A percentile compares a stretch with the other conserved stretches of the same genome.
phyloP scores from a whole-genome alignment of 2,329 filamentous ascomycete genomes.

The Onygenales sp. region DNA sequence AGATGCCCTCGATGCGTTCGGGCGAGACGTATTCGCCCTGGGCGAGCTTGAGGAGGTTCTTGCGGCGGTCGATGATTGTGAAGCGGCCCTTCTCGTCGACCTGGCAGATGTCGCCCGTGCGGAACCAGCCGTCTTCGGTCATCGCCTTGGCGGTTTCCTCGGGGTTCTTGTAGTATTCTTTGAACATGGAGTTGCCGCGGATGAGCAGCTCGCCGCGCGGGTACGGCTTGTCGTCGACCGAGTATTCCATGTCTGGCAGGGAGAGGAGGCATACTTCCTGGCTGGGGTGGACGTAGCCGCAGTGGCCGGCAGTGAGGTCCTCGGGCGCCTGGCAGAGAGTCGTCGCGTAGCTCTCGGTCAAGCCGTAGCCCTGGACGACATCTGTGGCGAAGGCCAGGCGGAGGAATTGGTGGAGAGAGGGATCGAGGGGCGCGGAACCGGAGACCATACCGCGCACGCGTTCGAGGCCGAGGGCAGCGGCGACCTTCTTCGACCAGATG shows the following conservation, averaged over 20 bases:
- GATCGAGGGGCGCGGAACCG: conserved; percentile 85
- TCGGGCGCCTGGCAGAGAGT: conserved; percentile 57
- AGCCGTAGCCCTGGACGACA: conserved; percentile 80
- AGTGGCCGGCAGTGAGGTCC: conserved; percentile 72
- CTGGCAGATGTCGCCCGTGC: conserved; percentile 82
- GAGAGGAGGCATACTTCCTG: conserved; percentile 73
- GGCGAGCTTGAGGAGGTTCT: conserved; percentile 97
- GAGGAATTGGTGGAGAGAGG: conserved; percentile 78
- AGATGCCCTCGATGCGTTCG: conserved; percentile 93
- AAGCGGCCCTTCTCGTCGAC: conserved; percentile 80
- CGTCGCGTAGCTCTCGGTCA: conserved; percentile 87
- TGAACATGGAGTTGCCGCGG: conserved; percentile 70
- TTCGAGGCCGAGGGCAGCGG: conserved; percentile 71
- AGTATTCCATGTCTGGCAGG: conserved; percentile 90
- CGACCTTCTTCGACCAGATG: conserved; percentile 85
- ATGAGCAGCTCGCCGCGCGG: conserved; percentile 85
- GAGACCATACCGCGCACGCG: conserved; percentile 65
- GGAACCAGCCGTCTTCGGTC: conserved; percentile 90
- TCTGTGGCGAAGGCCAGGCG: conserved; percentile 70
- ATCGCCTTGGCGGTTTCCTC: conserved; percentile 78
- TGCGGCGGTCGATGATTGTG: conserved; percentile 89
- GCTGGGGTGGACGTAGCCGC: conserved; percentile 60
- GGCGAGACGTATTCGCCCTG: conserved; percentile 98
- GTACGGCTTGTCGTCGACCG: conserved; percentile 73
- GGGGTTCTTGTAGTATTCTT: conserved; percentile 80